phyloP scores from a whole-genome alignment of 139 green algal genomes.

The Pleodorina starrii region DNA sequence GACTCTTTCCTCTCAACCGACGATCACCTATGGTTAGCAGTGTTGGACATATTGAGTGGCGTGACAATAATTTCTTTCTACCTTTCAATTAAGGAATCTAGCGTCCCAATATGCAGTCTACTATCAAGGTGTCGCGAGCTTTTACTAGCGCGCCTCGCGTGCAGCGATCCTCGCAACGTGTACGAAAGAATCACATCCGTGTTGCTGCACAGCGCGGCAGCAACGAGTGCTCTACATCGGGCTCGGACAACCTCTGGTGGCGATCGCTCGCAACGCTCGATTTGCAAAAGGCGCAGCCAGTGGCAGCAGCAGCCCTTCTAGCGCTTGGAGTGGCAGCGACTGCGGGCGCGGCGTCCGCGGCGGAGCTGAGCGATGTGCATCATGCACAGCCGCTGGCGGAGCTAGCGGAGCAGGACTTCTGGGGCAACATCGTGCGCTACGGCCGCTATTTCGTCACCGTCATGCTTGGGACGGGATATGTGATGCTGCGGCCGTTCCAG shows the following conservation, averaged over 20 bases:
- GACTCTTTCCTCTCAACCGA: no score
- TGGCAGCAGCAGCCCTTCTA: neutral
- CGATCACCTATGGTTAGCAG: no score
- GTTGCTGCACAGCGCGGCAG: neutral
- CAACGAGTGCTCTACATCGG: constrained; percentile 25
- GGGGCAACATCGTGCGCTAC: constrained; percentile 86
- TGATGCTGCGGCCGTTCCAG: constrained; percentile 82
- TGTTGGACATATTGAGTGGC: no score
- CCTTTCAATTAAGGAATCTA: neutral
- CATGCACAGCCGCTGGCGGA: constrained; percentile 46
- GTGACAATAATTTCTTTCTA: no score
- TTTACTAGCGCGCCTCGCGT: neutral
- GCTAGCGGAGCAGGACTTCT: constrained; percentile 84
- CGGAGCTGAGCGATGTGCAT: constrained; percentile 2
- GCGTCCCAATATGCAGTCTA: constrained; percentile 15
- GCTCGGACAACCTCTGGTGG: constrained; percentile 19
- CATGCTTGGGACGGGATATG: constrained; percentile 90
- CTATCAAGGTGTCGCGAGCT: neutral
- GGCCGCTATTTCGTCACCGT: constrained; percentile 91
- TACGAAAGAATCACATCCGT: neutral
- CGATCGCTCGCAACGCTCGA: neutral
- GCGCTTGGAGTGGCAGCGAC: neutral
- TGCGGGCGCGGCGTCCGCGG: neutral
- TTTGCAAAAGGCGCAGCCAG: neutral
- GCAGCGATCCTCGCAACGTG: neutral